phyloP scores from a whole-genome alignment of 176 grass and related monocot species.

The Eragrostis curvula region DNA sequence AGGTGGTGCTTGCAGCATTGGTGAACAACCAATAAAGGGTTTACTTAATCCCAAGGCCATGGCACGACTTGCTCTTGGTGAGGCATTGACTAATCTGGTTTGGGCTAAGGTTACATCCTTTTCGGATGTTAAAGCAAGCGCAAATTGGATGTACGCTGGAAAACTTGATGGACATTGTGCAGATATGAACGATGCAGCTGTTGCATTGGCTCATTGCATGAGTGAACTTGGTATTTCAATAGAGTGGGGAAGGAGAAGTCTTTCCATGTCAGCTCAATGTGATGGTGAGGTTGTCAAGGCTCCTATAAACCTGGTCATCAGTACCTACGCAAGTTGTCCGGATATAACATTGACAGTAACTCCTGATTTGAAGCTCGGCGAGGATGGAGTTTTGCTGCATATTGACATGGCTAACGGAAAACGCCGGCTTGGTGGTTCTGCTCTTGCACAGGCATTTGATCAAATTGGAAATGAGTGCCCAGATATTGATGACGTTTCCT shows the following conservation, averaged over 20 bases:
- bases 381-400: constrained; percentile 78
- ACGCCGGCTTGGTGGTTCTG: constrained; percentile 72
- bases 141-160: constrained; percentile 97
- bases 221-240: constrained; percentile 91
- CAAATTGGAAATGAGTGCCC: constrained; percentile 92
- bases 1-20: constrained; percentile 87
- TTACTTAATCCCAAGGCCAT: constrained; percentile 84
- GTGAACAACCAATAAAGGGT: constrained; percentile 87
- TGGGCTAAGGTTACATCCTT: constrained; percentile 89
- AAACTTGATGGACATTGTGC: constrained; percentile 92
- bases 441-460: constrained; percentile 84
- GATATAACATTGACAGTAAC: constrained; percentile 93
- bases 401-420: constrained; percentile 85
- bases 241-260: constrained; percentile 94
- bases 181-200: constrained; percentile 85
- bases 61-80: constrained; percentile 81
- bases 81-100: constrained; percentile 93
- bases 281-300: constrained; percentile 84
- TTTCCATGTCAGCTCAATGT: constrained; percentile 90
- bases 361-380: constrained; percentile 82
- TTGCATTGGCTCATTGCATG: constrained; percentile 86
- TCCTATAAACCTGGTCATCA: constrained; percentile 90
- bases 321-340: constrained; percentile 87
- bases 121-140: constrained; percentile 83
- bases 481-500: constrained; percentile 76